These are phyloP conservation scores for Discostella pseudostelligera DNA, from an alignment of 108 stramenopile genomes.

Conservation along the genomic window DNA sequence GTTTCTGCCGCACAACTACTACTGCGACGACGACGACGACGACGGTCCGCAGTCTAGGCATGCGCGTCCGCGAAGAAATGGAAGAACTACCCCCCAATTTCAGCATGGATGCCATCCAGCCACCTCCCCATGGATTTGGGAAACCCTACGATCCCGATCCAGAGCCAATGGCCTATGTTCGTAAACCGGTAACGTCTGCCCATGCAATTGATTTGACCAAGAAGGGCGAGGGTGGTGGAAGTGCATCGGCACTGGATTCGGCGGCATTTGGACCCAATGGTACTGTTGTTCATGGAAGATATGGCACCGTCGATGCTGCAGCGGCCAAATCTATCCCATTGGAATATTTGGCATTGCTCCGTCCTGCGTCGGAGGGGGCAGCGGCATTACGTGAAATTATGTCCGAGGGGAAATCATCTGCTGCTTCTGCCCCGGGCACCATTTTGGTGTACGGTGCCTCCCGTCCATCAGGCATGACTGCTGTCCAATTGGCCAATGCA, in stretches of 20 bases:
- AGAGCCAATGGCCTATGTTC: slow-evolving; percentile 55
- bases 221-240: not conserved
- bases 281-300: slow-evolving; percentile 70
- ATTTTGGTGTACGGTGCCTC: slow-evolving; percentile 79
- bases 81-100: slow-evolving; percentile 42
- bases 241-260: slow-evolving; percentile 62
- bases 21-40: slow-evolving; percentile 1
- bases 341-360: slow-evolving; percentile 80
- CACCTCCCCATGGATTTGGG: slow-evolving; percentile 36
- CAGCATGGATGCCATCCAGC: slow-evolving; percentile 29
- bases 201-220: slow-evolving; percentile 62
- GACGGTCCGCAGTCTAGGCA: slow-evolving; percentile 26
- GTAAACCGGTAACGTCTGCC: slow-evolving; percentile 75
- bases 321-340: slow-evolving; percentile 61
- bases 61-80: slow-evolving; percentile 22
- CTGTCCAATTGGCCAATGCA: slow-evolving; percentile 64
- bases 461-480: slow-evolving; percentile 66
- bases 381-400: slow-evolving; percentile 61
- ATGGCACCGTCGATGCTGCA: slow-evolving; percentile 57
- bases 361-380: slow-evolving; percentile 81
- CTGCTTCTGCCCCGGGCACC: slow-evolving; percentile 47
- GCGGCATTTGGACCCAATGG: slow-evolving; percentile 68
- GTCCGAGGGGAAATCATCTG: slow-evolving; percentile 11
- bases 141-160: slow-evolving; percentile 9
- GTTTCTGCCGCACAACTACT: slow-evolving; percentile 12